phyloP scores from a whole-genome alignment of 2,329 filamentous ascomycete genomes.

The Pseudogymnoascus sp. region DNA sequence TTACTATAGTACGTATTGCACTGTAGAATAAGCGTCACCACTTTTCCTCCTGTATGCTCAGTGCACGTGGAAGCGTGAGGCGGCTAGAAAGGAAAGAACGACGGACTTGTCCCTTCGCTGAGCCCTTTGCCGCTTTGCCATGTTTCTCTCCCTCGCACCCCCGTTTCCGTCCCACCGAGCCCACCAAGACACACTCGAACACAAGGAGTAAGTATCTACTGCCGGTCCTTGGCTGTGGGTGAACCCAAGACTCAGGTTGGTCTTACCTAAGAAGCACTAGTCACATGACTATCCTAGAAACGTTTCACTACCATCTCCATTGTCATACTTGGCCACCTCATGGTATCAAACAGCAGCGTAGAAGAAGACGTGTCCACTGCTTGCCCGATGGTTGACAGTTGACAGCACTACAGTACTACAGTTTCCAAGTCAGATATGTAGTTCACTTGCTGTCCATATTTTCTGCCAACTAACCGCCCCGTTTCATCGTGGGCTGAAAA shows the following conservation, averaged over 20 bases:
- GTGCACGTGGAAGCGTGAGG: background rate
- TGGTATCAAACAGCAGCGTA: background rate
- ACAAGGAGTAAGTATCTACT: background rate
- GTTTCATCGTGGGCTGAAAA: background rate
- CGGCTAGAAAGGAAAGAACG: background rate
- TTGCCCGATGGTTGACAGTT: background rate
- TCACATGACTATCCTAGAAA: slow-evolving; percentile 7
- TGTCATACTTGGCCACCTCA: background rate
- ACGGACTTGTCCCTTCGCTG: background rate
- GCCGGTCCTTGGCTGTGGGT: background rate
- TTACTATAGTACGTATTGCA: background rate
- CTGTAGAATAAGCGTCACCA: background rate
- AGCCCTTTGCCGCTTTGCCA: slow-evolving; percentile 1
- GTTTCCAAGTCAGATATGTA: background rate
- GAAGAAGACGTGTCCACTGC: background rate
- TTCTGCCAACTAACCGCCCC: background rate
- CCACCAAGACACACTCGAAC: background rate
- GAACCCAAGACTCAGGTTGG: background rate
- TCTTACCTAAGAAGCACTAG: background rate
- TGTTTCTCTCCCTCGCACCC: slow-evolving; percentile 2
- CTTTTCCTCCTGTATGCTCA: background rate
- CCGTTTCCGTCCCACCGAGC: slow-evolving; percentile 1
- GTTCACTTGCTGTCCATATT: background rate
- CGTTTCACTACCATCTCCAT: background rate
- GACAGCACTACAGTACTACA: background rate